Percentiles rank a stretch among this genome's conserved stretches.
These are phyloP conservation scores for Halenospora varia DNA, from an alignment of 495 filamentous ascomycete genomes.

Conservation along the genomic window DNA sequence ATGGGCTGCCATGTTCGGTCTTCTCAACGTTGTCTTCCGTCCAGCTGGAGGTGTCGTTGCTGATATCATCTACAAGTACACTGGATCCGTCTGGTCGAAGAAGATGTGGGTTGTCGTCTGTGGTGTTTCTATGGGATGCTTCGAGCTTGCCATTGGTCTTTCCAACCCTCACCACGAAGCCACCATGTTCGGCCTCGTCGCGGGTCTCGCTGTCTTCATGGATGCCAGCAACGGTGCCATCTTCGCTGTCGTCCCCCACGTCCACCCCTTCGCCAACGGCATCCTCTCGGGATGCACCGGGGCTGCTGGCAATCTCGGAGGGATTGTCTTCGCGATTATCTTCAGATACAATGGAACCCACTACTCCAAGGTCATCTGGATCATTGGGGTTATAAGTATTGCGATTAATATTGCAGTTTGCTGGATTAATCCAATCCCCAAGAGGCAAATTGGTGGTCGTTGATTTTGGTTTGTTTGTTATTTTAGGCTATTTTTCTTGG, in stretches of 20 bases:
- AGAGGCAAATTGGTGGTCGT: conserved; percentile 62
- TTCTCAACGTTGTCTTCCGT: conserved; percentile 74
- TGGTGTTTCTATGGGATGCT: conserved; percentile 58
- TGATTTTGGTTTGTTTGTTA: too few relatives aligned
- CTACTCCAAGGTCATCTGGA: conserved; percentile 71
- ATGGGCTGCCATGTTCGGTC: conserved; percentile 89
- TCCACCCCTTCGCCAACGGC: conserved; percentile 57
- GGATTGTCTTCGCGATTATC: conserved; percentile 79
- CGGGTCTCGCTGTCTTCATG: conserved; percentile 70
- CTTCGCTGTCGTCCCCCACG: conserved; percentile 81
- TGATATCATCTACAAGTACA: conserved; percentile 63
- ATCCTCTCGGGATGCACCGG: conserved; percentile 75
- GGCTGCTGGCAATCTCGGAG: conserved; percentile 77
- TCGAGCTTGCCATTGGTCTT: conserved; percentile 69
- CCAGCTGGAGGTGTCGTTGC: conserved; percentile 70
- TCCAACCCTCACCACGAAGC: conserved; percentile 52
- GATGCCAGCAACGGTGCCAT: conserved; percentile 83
- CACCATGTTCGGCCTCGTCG: conserved; percentile 75
- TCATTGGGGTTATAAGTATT: conserved; percentile 74
- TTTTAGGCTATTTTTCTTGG: too few relatives aligned
- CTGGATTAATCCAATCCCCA: conserved; percentile 74
- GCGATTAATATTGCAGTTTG: conserved; percentile 58
- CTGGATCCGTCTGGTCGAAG: conserved; percentile 65
- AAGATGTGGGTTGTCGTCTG: conserved; percentile 65
- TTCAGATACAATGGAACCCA: conserved; percentile 69